A percentile compares a stretch with the other conserved stretches of the same genome.
Conservation (phyloP, 164 flowering plant genomes). For the Sextonia rubra region DNA sequence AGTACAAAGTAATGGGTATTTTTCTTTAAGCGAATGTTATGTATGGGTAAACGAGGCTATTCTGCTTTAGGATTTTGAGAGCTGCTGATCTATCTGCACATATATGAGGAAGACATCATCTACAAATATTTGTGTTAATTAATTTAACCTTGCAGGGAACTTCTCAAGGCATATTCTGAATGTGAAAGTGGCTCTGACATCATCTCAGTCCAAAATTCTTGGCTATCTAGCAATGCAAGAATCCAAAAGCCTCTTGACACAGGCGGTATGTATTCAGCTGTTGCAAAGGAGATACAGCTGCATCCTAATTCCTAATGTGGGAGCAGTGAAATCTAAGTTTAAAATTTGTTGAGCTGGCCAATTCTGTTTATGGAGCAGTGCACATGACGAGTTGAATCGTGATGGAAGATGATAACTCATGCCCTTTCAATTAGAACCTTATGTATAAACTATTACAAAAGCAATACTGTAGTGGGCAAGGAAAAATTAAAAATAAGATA, state of each 20-base stretch:
- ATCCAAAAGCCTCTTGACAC: conserved; percentile 27
- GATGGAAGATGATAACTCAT: too few relatives aligned
- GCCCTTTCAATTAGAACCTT: too few relatives aligned
- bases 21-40: too few relatives aligned
- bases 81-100: background rate
- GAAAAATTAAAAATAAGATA: too few relatives aligned
- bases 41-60: too few relatives aligned
- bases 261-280: conserved; percentile 33
- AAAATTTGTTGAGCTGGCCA: too few relatives aligned
- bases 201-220: conserved; percentile 73
- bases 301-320: background rate
- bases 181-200: conserved; percentile 76
- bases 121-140: background rate
- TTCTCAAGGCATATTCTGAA: conserved; percentile 77
- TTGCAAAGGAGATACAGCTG: background rate
- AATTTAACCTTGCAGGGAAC: conserved; percentile 49
- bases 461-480: too few relatives aligned
- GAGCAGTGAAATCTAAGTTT: background rate
- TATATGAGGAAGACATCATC: background rate
- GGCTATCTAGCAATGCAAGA: conserved; percentile 62
- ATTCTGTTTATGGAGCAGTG: too few relatives aligned
- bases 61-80: background rate
- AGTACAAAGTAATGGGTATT: too few relatives aligned
- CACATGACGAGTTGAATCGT: too few relatives aligned
- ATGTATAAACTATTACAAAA: too few relatives aligned